Percentiles rank a stretch among this genome's conserved stretches.
Evolutionary conservation across 2,329 filamentous ascomycete species (phyloP).

Genomic region (Fusarium setosum): DNA sequence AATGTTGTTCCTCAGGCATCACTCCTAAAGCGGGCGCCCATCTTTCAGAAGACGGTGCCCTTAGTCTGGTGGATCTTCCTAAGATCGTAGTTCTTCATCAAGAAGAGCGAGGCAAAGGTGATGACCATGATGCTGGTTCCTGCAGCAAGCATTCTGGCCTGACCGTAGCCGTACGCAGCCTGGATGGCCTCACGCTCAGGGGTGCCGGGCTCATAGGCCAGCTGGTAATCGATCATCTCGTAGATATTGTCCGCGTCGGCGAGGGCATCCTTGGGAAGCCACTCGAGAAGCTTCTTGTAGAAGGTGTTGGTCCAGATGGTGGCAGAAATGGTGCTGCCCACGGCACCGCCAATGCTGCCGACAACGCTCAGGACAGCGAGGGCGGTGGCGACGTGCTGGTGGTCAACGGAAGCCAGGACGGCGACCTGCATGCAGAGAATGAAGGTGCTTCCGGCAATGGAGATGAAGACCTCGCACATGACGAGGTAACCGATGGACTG

Average conservation of each 20-base stretch:
- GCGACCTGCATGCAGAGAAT: slow-evolving; percentile 48
- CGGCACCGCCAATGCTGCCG: slow-evolving; percentile 43
- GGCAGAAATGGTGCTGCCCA: slow-evolving; percentile 45
- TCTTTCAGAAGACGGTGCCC: slow-evolving; percentile 60
- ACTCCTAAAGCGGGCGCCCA: too few species aligned
- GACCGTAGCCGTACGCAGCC: slow-evolving; percentile 64
- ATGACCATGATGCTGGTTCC: slow-evolving; percentile 48
- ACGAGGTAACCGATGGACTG: slow-evolving; percentile 58
- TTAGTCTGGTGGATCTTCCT: slow-evolving; percentile 61
- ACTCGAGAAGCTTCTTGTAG: slow-evolving; percentile 56
- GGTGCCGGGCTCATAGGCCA: slow-evolving; percentile 59
- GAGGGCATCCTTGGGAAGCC: slow-evolving; percentile 58
- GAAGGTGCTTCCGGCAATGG: slow-evolving; percentile 63
- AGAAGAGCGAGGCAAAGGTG: slow-evolving; percentile 51
- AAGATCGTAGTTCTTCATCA: slow-evolving; percentile 63
- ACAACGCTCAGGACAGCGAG: slow-evolving; percentile 44
- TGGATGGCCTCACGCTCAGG: slow-evolving; percentile 65
- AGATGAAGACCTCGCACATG: slow-evolving; percentile 63
- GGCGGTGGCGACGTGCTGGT: slow-evolving; percentile 47
- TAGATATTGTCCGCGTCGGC: slow-evolving; percentile 61
- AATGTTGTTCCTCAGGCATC: not conserved
- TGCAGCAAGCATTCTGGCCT: slow-evolving; percentile 59
- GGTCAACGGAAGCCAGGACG: slow-evolving; percentile 45
- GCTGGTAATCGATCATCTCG: slow-evolving; percentile 61
- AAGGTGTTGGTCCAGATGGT: slow-evolving; percentile 48